Percentiles rank a stretch among this genome's conserved stretches.
Conservation (phyloP, 2,329 filamentous ascomycete species). For the Rhynchosporium graminicola region DNA sequence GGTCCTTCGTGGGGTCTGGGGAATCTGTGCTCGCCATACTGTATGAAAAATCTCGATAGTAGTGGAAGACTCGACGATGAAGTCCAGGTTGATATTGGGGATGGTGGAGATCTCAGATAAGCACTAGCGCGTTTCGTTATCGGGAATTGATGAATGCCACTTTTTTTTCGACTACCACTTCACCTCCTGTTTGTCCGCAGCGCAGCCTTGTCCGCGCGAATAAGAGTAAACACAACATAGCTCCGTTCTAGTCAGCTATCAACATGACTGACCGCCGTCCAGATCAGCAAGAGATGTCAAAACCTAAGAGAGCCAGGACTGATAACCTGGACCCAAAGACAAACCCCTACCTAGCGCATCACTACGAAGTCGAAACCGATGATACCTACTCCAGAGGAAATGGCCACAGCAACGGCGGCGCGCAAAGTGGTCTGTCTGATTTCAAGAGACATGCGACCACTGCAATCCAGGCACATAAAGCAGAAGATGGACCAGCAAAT, state of each 20-base stretch:
- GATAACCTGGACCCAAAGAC: constrained; percentile 51
- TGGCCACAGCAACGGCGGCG: constrained; percentile 43
- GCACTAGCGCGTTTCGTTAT: constrained; percentile 12
- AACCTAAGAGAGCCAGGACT: constrained; percentile 49
- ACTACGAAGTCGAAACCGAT: constrained; percentile 59
- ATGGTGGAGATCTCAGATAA: background rate
- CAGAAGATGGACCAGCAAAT: constrained; percentile 80
- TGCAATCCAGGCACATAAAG: constrained; percentile 67
- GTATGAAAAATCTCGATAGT: constrained; percentile 9
- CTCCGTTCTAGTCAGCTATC: constrained; percentile 25
- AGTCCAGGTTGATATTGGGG: background rate
- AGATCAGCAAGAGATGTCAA: constrained; percentile 49
- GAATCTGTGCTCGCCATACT: constrained; percentile 40
- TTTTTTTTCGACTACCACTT: constrained; percentile 16
- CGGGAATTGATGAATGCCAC: constrained; percentile 7
- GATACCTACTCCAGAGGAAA: constrained; percentile 29
- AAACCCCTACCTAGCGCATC: constrained; percentile 93
- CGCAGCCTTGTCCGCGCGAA: constrained; percentile 30
- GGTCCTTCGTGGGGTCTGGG: constrained; percentile 39
- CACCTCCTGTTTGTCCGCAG: background rate
- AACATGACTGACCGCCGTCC: constrained; percentile 59
- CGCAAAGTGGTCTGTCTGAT: constrained; percentile 56
- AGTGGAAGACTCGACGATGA: constrained; percentile 3
- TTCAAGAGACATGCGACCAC: constrained; percentile 82
- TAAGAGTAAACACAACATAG: constrained; percentile 35